These are phyloP conservation scores for Dinochytrium kinnereticum DNA, from an alignment of 371 early-diverging fungal species.

Conservation along the genomic window DNA sequence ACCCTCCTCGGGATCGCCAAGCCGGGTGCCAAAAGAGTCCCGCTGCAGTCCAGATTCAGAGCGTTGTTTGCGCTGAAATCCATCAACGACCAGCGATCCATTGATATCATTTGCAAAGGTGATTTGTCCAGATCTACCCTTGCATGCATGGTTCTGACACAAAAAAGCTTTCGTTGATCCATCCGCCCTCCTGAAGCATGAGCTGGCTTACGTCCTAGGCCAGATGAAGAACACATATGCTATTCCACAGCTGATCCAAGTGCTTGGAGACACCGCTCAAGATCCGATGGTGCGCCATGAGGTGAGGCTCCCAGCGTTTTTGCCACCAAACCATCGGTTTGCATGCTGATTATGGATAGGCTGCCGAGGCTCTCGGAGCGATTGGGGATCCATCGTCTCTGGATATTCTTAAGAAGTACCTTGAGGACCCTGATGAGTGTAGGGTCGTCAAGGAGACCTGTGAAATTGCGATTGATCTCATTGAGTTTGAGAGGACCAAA, in stretches of 20 bases:
- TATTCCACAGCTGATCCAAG: conserved; percentile 69
- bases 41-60: conserved; percentile 70
- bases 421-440: conserved; percentile 58
- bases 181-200: conserved; percentile 97
- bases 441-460: conserved; percentile 92
- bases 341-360: conserved; percentile 59
- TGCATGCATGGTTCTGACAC: neutral
- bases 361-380: conserved; percentile 98
- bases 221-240: conserved; percentile 94
- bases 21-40: neutral
- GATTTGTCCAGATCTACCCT: conserved; percentile 5
- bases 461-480: conserved; percentile 90
- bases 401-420: conserved; percentile 73
- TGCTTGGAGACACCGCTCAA: conserved; percentile 74
- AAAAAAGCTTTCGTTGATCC: conserved; percentile 76
- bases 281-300: conserved; percentile 99
- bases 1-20: neutral
- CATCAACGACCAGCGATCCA: conserved; percentile 71
- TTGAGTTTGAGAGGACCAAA: conserved; percentile 69
- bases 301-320: conserved; percentile 52
- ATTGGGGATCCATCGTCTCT: conserved; percentile 77
- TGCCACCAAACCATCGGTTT: conserved; percentile 32
- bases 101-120: conserved; percentile 87
- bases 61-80: conserved; percentile 95
- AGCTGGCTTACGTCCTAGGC: conserved; percentile 98